Evolutionary conservation across 257 asterid genomes (phyloP).

Genomic region (Echium plantagineum): DNA sequence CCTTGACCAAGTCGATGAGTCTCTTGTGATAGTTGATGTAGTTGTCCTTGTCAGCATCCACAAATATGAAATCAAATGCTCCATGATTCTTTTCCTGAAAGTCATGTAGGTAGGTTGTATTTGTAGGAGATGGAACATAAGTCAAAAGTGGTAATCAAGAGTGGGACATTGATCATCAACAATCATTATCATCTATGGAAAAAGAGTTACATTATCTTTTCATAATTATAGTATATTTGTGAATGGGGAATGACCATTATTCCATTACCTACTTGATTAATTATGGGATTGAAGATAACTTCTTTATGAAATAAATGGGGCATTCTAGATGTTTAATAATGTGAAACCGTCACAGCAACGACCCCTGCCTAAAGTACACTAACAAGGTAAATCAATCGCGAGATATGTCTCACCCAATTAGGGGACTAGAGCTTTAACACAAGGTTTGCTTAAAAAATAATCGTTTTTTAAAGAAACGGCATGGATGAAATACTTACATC

Average conservation of each 20-base stretch:
- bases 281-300: neutral
- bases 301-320: no score
- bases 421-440: no score
- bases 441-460: no score
- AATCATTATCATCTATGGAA: no score
- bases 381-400: no score
- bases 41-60: slow-evolving; percentile 89
- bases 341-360: no score
- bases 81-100: slow-evolving; percentile 42
- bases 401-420: no score
- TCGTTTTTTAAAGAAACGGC: no score
- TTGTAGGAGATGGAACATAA: neutral
- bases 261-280: neutral
- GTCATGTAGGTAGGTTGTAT: neutral
- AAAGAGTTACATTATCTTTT: neutral
- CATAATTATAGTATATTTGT: neutral
- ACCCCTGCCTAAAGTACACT: no score
- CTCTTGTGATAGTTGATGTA: slow-evolving; percentile 75
- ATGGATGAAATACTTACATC: slow-evolving; percentile 24
- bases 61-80: slow-evolving; percentile 65
- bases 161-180: neutral
- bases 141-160: neutral
- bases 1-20: slow-evolving; percentile 58
- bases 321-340: no score
- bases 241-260: neutral